phyloP scores from a whole-genome alignment of 2,329 filamentous ascomycete species.

The Chaetomiaceae sp. region DNA sequence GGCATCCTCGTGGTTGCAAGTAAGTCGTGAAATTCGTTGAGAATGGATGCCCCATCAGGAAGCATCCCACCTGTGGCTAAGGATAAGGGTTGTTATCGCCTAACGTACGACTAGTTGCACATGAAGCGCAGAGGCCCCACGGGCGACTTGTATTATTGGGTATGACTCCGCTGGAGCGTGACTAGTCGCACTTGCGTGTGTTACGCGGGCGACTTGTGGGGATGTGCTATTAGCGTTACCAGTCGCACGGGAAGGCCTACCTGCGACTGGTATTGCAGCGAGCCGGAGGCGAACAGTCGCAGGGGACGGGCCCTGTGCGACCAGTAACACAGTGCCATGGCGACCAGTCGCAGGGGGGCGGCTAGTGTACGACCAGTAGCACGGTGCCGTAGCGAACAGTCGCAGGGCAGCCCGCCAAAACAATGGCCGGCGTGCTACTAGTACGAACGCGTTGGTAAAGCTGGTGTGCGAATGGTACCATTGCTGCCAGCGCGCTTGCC shows the following conservation, averaged over 20 bases:
- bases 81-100: too few relatives aligned
- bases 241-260: neutral
- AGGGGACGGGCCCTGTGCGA: neutral
- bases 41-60: too few relatives aligned
- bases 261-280: neutral
- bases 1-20: too few relatives aligned
- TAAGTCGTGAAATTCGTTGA: too few relatives aligned
- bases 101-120: neutral
- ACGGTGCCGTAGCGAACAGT: neutral
- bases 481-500: neutral
- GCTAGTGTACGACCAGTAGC: neutral
- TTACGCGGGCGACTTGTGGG: neutral
- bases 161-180: neutral
- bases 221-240: neutral
- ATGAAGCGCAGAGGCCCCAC: neutral
- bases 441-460: too few relatives aligned
- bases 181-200: neutral
- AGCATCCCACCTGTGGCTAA: too few relatives aligned
- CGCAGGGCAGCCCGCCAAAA: neutral
- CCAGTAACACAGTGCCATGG: neutral
- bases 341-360: neutral
- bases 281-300: slow-evolving; percentile 2
- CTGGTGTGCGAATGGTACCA: neutral
- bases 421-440: neutral
- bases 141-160: neutral